Evolutionary conservation across 208 protist genomes (phyloP).

Genomic region (Trypanosoma cruzi): DNA sequence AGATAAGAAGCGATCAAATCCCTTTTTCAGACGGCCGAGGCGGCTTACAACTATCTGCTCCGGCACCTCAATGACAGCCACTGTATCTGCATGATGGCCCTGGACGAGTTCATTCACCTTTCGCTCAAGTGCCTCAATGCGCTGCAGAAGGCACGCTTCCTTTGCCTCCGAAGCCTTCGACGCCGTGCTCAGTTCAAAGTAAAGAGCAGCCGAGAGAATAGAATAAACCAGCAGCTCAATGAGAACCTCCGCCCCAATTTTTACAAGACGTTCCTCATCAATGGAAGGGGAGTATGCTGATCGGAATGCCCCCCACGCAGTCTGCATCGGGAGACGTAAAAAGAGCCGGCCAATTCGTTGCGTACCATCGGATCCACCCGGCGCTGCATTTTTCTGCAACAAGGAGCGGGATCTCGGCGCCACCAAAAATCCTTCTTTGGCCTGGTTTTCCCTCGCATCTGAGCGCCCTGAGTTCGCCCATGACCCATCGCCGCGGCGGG

Average conservation of each 20-base stretch:
- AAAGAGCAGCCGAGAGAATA: conserved; percentile 61
- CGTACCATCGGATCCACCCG: conserved; percentile 36
- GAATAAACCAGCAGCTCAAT: conserved; percentile 80
- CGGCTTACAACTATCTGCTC: conserved; percentile 33
- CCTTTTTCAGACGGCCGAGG: neutral
- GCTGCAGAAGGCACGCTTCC: conserved; percentile 53
- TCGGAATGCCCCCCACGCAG: conserved; percentile 73
- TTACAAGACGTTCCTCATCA: conserved; percentile 72
- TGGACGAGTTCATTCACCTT: conserved; percentile 80
- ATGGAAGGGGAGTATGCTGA: conserved; percentile 68
- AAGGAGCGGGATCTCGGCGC: conserved; percentile 76
- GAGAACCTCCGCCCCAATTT: conserved; percentile 74
- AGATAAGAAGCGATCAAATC: conserved; percentile 1
- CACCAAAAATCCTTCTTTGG: conserved; percentile 25
- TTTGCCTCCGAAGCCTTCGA: conserved; percentile 50
- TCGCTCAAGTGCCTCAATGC: conserved; percentile 68
- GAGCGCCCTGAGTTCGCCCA: neutral
- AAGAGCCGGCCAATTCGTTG: conserved; percentile 34
- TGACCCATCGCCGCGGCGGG: conserved; percentile 20
- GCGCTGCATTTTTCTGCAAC: conserved; percentile 38
- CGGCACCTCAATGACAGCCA: conserved; percentile 40
- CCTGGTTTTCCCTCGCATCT: neutral
- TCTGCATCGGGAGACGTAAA: conserved; percentile 71
- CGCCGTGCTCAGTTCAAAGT: conserved; percentile 64
- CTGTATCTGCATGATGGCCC: conserved; percentile 27